Evolutionary conservation across 768 basidiomycete species (phyloP).

Genomic region (Boletus rufocinnamomeus): DNA sequence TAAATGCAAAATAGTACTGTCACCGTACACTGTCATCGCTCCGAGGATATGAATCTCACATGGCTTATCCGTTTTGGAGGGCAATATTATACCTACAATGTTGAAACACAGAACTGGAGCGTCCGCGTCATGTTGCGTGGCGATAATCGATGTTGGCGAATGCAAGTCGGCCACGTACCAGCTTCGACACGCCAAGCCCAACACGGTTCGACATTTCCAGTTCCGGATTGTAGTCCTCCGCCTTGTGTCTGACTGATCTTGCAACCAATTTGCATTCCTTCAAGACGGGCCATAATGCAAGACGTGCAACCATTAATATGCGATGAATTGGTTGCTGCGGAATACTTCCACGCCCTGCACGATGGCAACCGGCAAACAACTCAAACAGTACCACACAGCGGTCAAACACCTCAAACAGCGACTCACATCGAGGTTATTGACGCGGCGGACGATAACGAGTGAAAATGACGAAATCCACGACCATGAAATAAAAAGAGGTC

Average conservation of each 20-base stretch:
- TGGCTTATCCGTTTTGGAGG: background rate
- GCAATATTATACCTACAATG: background rate
- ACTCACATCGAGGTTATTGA: background rate
- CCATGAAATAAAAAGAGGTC: constrained; percentile 28
- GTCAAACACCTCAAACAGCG: constrained; percentile 1
- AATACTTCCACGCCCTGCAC: constrained; percentile 8
- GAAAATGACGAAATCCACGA: constrained; percentile 13
- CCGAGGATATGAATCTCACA: background rate
- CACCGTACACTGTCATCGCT: too few relatives aligned
- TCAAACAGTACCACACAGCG: constrained; percentile 7
- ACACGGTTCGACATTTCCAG: background rate
- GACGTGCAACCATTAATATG: background rate
- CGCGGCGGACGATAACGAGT: constrained; percentile 1
- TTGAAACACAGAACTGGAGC: background rate
- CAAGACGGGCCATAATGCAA: background rate
- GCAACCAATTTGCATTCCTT: background rate
- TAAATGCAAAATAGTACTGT: too few relatives aligned
- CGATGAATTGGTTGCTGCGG: constrained; percentile 15
- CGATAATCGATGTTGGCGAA: background rate
- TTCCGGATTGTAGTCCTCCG: too few relatives aligned
- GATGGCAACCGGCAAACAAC: constrained; percentile 22
- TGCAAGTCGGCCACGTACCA: too few relatives aligned
- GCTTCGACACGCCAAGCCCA: background rate
- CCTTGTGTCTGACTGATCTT: too few relatives aligned
- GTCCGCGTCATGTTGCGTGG: background rate